Conservation (phyloP, 805 yeast genomes). For the Wickerhamiella galacta region DNA sequence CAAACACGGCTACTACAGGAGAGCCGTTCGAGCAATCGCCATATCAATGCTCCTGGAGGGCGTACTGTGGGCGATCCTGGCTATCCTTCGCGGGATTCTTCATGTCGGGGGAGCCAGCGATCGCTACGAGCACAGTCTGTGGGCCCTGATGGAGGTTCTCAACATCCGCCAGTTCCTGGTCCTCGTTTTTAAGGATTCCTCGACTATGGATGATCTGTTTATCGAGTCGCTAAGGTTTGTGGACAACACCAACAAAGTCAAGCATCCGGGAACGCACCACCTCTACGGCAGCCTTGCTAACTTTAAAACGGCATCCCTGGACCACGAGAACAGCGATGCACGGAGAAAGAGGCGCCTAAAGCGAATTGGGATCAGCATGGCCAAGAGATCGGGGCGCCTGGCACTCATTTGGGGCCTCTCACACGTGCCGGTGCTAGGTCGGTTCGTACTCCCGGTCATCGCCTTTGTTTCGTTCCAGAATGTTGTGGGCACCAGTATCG, state of each 20-base stretch:
- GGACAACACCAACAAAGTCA: constrained; percentile 24
- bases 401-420: constrained; percentile 22
- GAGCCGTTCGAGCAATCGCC: constrained; percentile 23
- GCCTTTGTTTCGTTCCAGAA: constrained; percentile 30
- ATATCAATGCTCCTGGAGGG: constrained; percentile 26
- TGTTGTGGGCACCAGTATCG: constrained; percentile 31
- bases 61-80: constrained; percentile 20
- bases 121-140: constrained; percentile 12
- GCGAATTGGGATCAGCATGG: background rate
- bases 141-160: constrained; percentile 22
- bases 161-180: constrained; percentile 28
- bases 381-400: background rate
- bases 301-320: background rate
- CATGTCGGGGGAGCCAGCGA: constrained; percentile 11
- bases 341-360: no score
- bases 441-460: constrained; percentile 26
- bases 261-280: constrained; percentile 25
- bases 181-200: constrained; percentile 10
- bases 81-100: constrained; percentile 11
- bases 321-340: background rate
- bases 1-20: constrained; percentile 23
- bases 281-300: constrained; percentile 11
- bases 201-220: constrained; percentile 24
- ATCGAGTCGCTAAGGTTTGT: constrained; percentile 25
- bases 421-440: constrained; percentile 28